These are phyloP conservation scores for Discostella stelligera DNA, from an alignment of 352 stramenopile species.

Conservation along the genomic window DNA sequence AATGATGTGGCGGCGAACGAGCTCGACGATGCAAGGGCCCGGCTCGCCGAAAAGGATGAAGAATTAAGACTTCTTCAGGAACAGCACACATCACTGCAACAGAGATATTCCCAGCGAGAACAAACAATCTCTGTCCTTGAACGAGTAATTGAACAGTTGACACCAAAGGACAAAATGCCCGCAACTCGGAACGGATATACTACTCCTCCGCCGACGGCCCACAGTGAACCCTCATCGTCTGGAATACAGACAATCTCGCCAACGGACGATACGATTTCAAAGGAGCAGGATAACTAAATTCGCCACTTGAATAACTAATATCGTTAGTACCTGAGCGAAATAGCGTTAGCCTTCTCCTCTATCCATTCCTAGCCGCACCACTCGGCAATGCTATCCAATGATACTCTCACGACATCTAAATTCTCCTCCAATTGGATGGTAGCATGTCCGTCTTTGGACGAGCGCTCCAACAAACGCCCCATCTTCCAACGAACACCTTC, in stretches of 20 bases:
- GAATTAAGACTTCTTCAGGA: constrained; percentile 16
- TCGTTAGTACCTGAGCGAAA: too few relatives aligned
- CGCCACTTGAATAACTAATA: too few relatives aligned
- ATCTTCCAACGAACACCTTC: constrained; percentile 54
- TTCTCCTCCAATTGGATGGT: constrained; percentile 80
- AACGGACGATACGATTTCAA: constrained; percentile 13
- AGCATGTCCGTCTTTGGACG: constrained; percentile 49
- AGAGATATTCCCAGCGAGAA: constrained; percentile 14
- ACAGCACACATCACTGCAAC: constrained; percentile 16
- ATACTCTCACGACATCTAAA: constrained; percentile 70
- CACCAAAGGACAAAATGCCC: not conserved
- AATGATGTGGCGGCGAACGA: not conserved
- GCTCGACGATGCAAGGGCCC: not conserved
- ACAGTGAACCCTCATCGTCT: constrained; percentile 12
- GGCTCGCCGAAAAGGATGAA: constrained; percentile 10
- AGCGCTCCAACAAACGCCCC: constrained; percentile 71
- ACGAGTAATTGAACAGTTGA: not conserved
- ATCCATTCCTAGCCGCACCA: constrained; percentile 53
- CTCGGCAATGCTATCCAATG: constrained; percentile 81
- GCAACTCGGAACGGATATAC: constrained; percentile 7
- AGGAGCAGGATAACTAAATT: not conserved
- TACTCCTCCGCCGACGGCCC: constrained; percentile 20
- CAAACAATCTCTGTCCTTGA: constrained; percentile 10
- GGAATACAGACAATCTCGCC: constrained; percentile 4
- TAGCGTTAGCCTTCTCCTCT: too few relatives aligned